Evolutionary conservation across 2,329 filamentous ascomycete genomes (phyloP), one percentile per base, ranked within the genome.

Genomic region (Colletotrichum brevisporum): DNA sequence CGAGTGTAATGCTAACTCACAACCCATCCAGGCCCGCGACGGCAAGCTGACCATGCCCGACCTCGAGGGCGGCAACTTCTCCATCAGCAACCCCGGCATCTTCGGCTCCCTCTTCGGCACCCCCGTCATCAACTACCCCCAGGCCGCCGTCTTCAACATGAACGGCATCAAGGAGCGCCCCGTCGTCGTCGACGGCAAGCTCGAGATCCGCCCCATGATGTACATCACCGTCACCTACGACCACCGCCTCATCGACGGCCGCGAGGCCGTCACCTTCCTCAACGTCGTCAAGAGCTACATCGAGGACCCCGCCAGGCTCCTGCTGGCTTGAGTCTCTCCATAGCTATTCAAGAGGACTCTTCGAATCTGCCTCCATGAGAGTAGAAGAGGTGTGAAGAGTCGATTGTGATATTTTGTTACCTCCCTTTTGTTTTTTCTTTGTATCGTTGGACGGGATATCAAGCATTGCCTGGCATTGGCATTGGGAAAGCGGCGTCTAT

Each of bases 61-160:
- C 78, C 92, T 92, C 84, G 90, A 92, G 81, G 91, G 91, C 43
- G 91, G 91, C 74, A 92, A 90, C 75, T 92, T 93, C 82, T 93
- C 91, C 75, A 93, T 93, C 81, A 92, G 89, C 80, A 93, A 93
- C 85, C 92, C 93, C 87, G 91, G 91, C 74, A 92, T 93, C 89
- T 93, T 93, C 79, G 76, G 76, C 16, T 78, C 77, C 26, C 75
- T 78, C 72, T 78, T 78, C n/a, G 77, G 77, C 64, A 93, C 91
- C 51, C 91, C 91, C 63, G 88, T 93, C 75, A 92, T 94, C 85
- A 93, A 93, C 84, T 91, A 91, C 65, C 91, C 91, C 62, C 91
- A 93, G 81, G 89, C 91, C 8, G 75, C 76, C 15, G 82, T 89
- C 55, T 90, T 90, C 81, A 90, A 89, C 75, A 82, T 90, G 79